Conservation (phyloP, 495 filamentous ascomycete species). For the Neurospora sp. region DNA sequence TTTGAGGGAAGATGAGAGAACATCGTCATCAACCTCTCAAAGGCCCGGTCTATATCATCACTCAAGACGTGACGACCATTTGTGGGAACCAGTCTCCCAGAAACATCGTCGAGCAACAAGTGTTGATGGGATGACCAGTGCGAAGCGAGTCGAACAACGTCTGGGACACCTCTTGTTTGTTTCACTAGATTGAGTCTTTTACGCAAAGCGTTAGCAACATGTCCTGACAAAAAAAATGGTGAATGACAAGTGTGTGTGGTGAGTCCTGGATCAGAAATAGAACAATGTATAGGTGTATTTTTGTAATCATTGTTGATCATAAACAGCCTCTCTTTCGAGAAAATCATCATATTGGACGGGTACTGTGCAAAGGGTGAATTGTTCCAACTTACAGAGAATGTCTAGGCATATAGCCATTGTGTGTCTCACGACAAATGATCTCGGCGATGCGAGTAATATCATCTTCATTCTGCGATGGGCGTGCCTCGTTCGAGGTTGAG, state of each 20-base stretch:
- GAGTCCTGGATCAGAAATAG: not conserved
- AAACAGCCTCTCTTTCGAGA: slow-evolving; percentile 1
- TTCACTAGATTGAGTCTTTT: slow-evolving; percentile 11
- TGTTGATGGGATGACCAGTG: slow-evolving; percentile 12
- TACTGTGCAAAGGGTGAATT: not conserved
- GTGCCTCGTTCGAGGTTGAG: not conserved
- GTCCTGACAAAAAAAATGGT: not conserved
- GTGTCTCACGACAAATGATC: slow-evolving; percentile 4
- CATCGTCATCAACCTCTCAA: not conserved
- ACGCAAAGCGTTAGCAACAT: slow-evolving; percentile 1
- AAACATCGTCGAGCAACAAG: not conserved
- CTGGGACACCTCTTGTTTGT: not conserved
- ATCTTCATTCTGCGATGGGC: not conserved
- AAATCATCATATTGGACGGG: not conserved
- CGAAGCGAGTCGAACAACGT: slow-evolving; percentile 9
- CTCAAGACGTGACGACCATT: not conserved
- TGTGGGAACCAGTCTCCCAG: not conserved
- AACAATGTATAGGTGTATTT: slow-evolving; percentile 1
- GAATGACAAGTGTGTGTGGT: not conserved
- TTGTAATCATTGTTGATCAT: not conserved
- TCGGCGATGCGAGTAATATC: slow-evolving; percentile 7
- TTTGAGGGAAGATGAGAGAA: not conserved
- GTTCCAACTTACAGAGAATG: slow-evolving; percentile 11
- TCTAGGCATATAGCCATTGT: slow-evolving; percentile 15
- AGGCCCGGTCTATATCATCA: not conserved